Percentiles rank a stretch among this genome's conserved stretches.
Evolutionary conservation across 192 early-diverging fungal species (phyloP).

Genomic region (Entomortierella lignicola): DNA sequence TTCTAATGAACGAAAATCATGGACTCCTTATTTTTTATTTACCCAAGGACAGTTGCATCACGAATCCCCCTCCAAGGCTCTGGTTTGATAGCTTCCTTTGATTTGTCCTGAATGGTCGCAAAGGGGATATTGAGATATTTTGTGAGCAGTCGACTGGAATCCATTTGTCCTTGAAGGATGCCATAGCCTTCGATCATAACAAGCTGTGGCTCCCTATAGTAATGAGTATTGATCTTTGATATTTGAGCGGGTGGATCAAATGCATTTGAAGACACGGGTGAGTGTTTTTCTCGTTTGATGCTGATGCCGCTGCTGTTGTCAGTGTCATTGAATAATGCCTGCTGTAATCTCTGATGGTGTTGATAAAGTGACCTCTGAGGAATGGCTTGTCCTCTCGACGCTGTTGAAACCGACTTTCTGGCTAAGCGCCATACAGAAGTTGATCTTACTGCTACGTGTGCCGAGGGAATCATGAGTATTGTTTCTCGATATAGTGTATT

Average conservation of each 20-base stretch:
- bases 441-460: no score
- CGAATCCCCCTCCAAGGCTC: slow-evolving; percentile 40
- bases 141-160: slow-evolving; percentile 40
- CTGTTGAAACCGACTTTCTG: neutral
- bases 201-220: slow-evolving; percentile 38
- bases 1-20: neutral
- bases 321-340: neutral
- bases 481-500: no score
- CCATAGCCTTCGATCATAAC: slow-evolving; percentile 40
- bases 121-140: slow-evolving; percentile 44
- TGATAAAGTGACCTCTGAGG: slow-evolving; percentile 2
- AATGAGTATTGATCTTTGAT: slow-evolving; percentile 33
- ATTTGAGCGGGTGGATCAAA: slow-evolving; percentile 31
- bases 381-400: neutral
- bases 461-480: no score
- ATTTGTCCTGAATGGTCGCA: slow-evolving; percentile 25
- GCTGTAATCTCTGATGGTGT: neutral
- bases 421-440: neutral
- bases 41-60: slow-evolving; percentile 45
- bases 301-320: neutral
- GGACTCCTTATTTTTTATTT: neutral
- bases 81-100: slow-evolving; percentile 16
- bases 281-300: neutral
- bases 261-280: neutral
- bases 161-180: slow-evolving; percentile 47